Evolutionary conservation across 768 basidiomycete species (phyloP).

Genomic region (Aureoboletus auriporus): DNA sequence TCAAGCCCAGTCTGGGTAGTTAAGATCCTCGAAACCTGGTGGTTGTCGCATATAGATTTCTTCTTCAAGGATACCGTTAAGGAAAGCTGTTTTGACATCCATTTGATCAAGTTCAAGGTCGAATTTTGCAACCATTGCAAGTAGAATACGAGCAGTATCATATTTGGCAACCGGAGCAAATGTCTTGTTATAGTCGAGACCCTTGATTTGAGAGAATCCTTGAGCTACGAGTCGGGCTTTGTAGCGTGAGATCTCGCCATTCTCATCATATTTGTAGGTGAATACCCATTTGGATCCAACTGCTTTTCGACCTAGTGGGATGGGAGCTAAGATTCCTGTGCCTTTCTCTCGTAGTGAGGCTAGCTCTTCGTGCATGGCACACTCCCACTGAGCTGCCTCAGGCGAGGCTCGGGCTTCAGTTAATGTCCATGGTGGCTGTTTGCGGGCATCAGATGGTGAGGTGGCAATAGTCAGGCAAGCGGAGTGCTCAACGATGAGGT

Average conservation of each 20-base stretch:
- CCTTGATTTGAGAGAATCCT: constrained; percentile 39
- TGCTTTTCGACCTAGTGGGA: no score
- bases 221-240: constrained; percentile 40
- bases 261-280: constrained; percentile 27
- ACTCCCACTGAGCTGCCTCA: no score
- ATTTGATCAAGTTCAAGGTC: constrained; percentile 37
- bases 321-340: no score
- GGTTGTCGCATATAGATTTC: constrained; percentile 35
- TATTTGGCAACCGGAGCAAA: constrained; percentile 41
- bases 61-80: constrained; percentile 31
- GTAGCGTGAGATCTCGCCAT: constrained; percentile 13
- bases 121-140: constrained; percentile 30
- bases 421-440: no score
- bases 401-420: no score
- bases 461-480: no score
- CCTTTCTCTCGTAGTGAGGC: no score
- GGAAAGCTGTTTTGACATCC: constrained; percentile 39
- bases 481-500: no score
- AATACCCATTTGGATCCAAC: no score
- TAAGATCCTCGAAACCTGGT: constrained; percentile 20
- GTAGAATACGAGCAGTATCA: constrained; percentile 33
- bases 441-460: no score
- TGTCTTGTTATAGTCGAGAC: constrained; percentile 39
- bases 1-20: constrained; percentile 11
- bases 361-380: no score